Percentiles rank a stretch among this genome's conserved stretches.
Evolutionary conservation across 768 basidiomycete species (phyloP).

Genomic region (Leccinum rimulosum): DNA sequence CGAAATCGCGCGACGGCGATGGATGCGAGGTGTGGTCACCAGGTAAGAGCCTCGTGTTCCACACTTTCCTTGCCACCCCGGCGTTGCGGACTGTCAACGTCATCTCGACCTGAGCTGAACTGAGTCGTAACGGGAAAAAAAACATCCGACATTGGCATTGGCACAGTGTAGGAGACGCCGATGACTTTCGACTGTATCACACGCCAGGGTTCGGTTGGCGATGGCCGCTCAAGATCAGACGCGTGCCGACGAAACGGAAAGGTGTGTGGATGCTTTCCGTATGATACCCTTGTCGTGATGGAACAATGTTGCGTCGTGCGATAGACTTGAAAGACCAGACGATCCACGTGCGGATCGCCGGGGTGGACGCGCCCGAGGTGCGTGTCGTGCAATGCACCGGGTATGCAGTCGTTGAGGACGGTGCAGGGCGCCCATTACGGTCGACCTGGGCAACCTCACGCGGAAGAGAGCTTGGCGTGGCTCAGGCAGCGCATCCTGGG

Average conservation of each 20-base stretch:
- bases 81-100: not conserved
- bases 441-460: conserved; percentile 69
- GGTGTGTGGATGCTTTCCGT: conserved; percentile 35
- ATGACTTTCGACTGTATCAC: conserved; percentile 85
- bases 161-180: conserved; percentile 76
- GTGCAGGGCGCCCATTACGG: conserved; percentile 81
- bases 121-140: not conserved
- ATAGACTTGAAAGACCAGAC: conserved; percentile 78
- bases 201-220: conserved; percentile 75
- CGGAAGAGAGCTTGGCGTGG: conserved; percentile 74
- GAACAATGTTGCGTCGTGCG: not conserved
- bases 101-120: not conserved
- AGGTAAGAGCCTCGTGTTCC: conserved; percentile 45
- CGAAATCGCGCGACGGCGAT: conserved; percentile 53
- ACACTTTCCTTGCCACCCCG: not conserved
- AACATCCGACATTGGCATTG: not conserved
- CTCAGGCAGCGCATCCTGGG: conserved; percentile 56
- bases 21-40: conserved; percentile 81
- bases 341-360: conserved; percentile 84
- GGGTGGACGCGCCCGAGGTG: conserved; percentile 93
- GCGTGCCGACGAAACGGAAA: conserved; percentile 56
- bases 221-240: conserved; percentile 69
- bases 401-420: not conserved
- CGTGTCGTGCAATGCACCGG: not conserved
- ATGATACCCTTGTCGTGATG: not conserved